Base-by-base conservation (phyloP, 371 early-diverging fungal species). In the Capillidium heterosporum region DNA sequence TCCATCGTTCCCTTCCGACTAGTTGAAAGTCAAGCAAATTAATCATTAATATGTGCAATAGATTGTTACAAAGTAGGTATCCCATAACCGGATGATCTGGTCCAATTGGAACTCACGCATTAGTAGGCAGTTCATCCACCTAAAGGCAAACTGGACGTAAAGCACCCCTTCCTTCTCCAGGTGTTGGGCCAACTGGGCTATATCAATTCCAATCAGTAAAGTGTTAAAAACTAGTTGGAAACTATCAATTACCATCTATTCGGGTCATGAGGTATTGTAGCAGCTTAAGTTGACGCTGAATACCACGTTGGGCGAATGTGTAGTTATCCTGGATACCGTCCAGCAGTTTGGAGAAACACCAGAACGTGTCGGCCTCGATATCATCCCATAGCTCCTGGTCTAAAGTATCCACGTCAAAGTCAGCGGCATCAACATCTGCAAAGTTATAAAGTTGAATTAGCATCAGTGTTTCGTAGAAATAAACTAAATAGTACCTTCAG, bases 91-190 rank as follows among this genome's bases (percentile, higher is more conserved):
- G 32, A 96, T 84, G 11, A 82, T 91, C 58, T 77, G 77, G 35
- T 72, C 64, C 11, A 98, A 67, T 17, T 86, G 77, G 35, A 98
- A 68, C 68, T 99, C 99, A 41, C 99, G 78, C 88, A 96, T 89
- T 64, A 98, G 71, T 52, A 99, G 65, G 64, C 99, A 99, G 67
- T 96, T 98, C 85, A 98, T 93, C 99, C 99, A 99, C 41, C 99
- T 77, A 65, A 98, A 98, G 17, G 94, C 89, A 77, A 98, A 95
- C 66, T 97, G 96, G 49, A 98, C 89, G 64, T 95, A 94, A 59
- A 97, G 93, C 19, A 99, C 76, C 10, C 84, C 85, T 69, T 95
- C 84, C 1, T 74, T 67, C 50, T 83, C 79, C 31, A 98, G 72
- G 66, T 96, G 98, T 21, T 66, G 63, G 21, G 82, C 78, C 50